Evolutionary conservation across 139 green algal species (phyloP), one percentile per base, ranked within the genome.

Genomic region (Haematococcus lacustris): DNA sequence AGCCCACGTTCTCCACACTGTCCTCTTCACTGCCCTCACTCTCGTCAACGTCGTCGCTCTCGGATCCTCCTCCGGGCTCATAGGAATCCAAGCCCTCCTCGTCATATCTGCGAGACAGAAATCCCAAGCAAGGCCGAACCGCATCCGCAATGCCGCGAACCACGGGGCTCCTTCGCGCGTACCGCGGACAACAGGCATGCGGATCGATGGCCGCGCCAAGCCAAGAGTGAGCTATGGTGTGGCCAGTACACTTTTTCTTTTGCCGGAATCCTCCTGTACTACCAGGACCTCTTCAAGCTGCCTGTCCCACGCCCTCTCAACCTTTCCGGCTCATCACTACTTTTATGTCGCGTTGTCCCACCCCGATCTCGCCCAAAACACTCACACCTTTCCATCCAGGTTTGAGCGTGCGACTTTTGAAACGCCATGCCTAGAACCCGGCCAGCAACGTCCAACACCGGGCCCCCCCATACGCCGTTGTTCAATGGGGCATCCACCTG

Each of bases 351-450:
- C 23, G 21, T 37, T 35, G 6, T 33, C 23, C 26, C 7, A 65
- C 28, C 25, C 6, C 57, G 32, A 38, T n/a, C n/a, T n/a, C n/a
- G n/a, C n/a, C n/a, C n/a, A n/a, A n/a, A n/a, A n/a, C n/a, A n/a
- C 1, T 51, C 76, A 30, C 51, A 82, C 77, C 77, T 64, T 51
- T 82, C 77, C 51, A 74, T 74, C 77, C 77, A 82, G 1, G 69
- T 71, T 50, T 82, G 77, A 21, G 75, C 73, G 28, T 83, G 60
- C 30, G 53, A 66, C 70, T 76, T 87, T 73, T 98, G 93, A 73
- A 97, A 97, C 26, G 93, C 91, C 73, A 97, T 91, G 70, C 93
- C 93, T 1, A 95, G 83, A 65, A 85, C 91, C 43, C 89, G 64
- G 2, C 90, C 91, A 5, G 70, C 3, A 35, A 57, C 51, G 73